These are phyloP conservation scores for Mycena vulgaris DNA, from an alignment of 768 basidiomycete genomes.

Conservation along the genomic window DNA sequence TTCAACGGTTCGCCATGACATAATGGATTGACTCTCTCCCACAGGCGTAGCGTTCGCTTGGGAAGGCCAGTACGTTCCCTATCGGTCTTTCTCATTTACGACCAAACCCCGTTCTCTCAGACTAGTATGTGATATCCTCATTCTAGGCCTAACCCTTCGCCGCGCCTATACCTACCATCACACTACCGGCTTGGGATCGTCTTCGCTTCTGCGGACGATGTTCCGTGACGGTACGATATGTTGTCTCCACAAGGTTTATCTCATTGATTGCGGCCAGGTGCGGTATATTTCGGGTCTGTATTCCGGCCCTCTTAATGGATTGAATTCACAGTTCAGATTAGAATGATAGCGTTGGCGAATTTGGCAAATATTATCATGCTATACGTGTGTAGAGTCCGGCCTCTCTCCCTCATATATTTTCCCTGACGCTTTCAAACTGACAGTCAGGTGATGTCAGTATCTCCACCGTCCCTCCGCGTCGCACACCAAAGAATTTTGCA, in stretches of 20 bases:
- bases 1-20: background rate
- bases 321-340: background rate
- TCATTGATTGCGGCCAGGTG: background rate
- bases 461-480: background rate
- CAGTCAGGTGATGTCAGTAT: conserved; percentile 1
- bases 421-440: background rate
- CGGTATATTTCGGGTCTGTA: background rate
- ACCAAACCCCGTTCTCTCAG: background rate
- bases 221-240: background rate
- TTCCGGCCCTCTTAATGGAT: background rate
- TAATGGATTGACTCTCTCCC: background rate
- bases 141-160: conserved; percentile 1
- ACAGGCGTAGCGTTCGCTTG: background rate
- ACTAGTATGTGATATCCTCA: conserved; percentile 11
- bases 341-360: background rate
- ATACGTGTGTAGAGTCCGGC: background rate
- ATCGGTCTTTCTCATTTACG: background rate
- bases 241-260: background rate
- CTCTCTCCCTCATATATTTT: too few species aligned
- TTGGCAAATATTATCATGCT: conserved; percentile 4
- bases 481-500: background rate
- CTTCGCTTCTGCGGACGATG: background rate
- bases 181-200: background rate
- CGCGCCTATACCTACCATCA: background rate
- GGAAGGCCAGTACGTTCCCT: background rate